Evolutionary conservation across 2,329 filamentous ascomycete genomes (phyloP), one percentile per base, ranked within the genome.

Genomic region (Neofusicoccum sp.): DNA sequence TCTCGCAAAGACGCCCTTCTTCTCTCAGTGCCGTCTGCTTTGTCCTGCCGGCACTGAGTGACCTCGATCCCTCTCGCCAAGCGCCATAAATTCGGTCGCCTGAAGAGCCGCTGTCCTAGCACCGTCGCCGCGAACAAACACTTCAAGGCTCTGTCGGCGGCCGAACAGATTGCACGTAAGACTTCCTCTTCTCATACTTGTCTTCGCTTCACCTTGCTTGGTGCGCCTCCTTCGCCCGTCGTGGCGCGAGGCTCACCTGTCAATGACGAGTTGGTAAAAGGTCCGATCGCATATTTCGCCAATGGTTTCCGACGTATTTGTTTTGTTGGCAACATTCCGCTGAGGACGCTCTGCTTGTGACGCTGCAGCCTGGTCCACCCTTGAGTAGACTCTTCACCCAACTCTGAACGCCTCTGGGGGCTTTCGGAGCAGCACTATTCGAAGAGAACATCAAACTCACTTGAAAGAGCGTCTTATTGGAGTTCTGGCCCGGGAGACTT

Each of bases 251-350:
- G 3, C 9, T 7, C n/a, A n/a, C 6, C n/a, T 43, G 43, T 62
- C 61, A 9, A 62, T 56, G 61, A 62, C 56, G 61, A 28, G 16
- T 31, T 37, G 61, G 61, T 62, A 62, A 62, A 62, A 62, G 61
- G 61, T 62, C 50, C 50, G 61, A 62, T 56, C 50, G 50, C 59
- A 56, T 11, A 33, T 16, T 39, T 22, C 49, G 16, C 14, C 29
- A 16, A 56, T 49, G 61, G 49, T 62, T 56, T 41, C 29, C 22
- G 41, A 41, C 14, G 34, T n/a, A 14, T 36, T 41, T 33, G 48
- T 49, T 48, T 34, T 22, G 29, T 41, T n/a, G 49, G 36, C 48
- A 36, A 9, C 16, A 36, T 31, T 39, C 36, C 16, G 34, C 39
- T 22, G 33, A 62, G 59, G 59, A 62, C 48, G 48, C 59, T 62